Percentiles rank a stretch among this genome's conserved stretches.
Conservation (phyloP, 73 alveolate species). For the Paramecium caudatum region DNA sequence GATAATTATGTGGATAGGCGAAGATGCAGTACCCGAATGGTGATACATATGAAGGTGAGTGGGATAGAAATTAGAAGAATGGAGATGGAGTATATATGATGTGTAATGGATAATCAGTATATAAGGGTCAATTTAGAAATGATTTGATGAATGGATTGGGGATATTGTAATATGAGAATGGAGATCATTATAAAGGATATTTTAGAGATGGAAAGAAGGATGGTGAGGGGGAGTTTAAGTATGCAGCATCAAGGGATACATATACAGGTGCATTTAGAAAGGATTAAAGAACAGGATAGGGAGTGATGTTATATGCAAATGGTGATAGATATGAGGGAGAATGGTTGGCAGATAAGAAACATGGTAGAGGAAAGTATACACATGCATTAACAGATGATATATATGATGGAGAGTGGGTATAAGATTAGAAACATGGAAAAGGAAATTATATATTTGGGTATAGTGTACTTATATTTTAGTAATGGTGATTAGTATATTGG, state of each 20-base stretch:
- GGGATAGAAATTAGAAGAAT: conserved; percentile 21
- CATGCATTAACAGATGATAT: conserved; percentile 57
- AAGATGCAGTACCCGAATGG: conserved; percentile 65
- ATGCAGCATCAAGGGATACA: conserved; percentile 10
- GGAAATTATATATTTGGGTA: conserved; percentile 55
- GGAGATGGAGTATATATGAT: conserved; percentile 30
- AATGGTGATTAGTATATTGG: conserved; percentile 77
- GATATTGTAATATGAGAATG: conserved; percentile 32
- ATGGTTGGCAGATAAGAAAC: conserved; percentile 61
- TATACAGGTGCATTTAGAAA: conserved; percentile 28
- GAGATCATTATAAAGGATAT: conserved; percentile 66
- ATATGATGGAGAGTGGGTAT: conserved; percentile 76
- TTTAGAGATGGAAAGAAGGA: conserved; percentile 73
- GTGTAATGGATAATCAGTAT: conserved; percentile 51
- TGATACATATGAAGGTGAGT: conserved; percentile 70
- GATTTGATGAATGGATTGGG: neutral
- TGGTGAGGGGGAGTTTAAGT: conserved; percentile 53
- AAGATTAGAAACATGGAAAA: conserved; percentile 65
- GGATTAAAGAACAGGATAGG: conserved; percentile 60
- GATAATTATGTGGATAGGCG: conserved; percentile 55
- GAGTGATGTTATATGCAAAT: conserved; percentile 65
- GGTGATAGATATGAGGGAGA: conserved; percentile 74
- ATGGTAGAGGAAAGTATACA: conserved; percentile 74
- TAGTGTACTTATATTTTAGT: neutral
- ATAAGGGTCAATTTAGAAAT: conserved; percentile 40